Percentiles rank a stretch among this genome's conserved stretches.
phyloP scores from a whole-genome alignment of 495 filamentous ascomycete species.

The Hyphodiscus hymeniophilus region DNA sequence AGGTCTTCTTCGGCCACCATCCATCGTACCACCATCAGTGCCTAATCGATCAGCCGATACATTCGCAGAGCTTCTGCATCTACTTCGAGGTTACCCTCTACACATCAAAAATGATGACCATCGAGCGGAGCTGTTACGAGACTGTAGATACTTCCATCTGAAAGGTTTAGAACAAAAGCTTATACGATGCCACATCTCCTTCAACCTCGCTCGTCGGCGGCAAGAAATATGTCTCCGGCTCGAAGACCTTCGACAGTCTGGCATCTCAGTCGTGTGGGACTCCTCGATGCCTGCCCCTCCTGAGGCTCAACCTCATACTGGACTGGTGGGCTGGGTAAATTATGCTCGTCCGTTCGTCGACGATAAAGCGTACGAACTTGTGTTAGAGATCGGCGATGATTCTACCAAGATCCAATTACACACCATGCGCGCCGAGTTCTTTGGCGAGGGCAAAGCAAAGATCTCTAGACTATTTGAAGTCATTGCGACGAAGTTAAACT shows the following conservation, averaged over 20 bases:
- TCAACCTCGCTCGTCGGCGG: conserved; percentile 56
- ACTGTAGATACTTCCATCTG: conserved; percentile 89
- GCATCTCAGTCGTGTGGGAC: conserved; percentile 57
- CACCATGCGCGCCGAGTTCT: conserved; percentile 58
- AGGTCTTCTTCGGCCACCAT: conserved; percentile 80
- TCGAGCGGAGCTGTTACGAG: conserved; percentile 68
- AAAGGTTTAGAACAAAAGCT: conserved; percentile 85
- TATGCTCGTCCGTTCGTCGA: conserved; percentile 82
- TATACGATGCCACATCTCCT: conserved; percentile 68
- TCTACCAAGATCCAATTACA: conserved; percentile 53
- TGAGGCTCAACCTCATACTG: neutral
- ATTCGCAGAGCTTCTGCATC: conserved; percentile 76
- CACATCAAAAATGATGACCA: conserved; percentile 71
- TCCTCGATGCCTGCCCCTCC: conserved; percentile 1
- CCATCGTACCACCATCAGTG: conserved; percentile 73
- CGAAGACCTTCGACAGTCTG: conserved; percentile 78
- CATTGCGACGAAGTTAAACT: conserved; percentile 70
- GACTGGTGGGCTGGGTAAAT: conserved; percentile 48
- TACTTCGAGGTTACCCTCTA: conserved; percentile 82
- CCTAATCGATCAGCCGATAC: conserved; percentile 71
- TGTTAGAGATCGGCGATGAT: conserved; percentile 72
- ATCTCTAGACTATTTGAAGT: conserved; percentile 70
- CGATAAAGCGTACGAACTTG: conserved; percentile 57
- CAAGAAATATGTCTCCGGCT: conserved; percentile 77
- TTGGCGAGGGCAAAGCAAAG: conserved; percentile 55